Evolutionary conservation across 2,329 filamentous ascomycete genomes (phyloP), one percentile per base, ranked within the genome.

Genomic region (Penicillium psychrosexuale): DNA sequence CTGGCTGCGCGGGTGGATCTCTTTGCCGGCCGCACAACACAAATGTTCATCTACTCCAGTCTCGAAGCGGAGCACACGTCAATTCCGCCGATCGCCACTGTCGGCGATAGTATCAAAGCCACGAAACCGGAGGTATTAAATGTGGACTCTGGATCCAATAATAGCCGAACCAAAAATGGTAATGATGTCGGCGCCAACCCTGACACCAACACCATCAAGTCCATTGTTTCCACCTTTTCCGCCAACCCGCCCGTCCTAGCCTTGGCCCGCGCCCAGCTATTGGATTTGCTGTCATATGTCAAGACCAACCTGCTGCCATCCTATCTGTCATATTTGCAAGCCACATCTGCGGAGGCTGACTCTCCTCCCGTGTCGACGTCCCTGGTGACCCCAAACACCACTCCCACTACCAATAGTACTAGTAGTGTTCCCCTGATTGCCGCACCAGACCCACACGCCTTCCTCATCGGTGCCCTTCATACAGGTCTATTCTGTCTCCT

Each of bases 1-100:
- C 64, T 77, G 37, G 71, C 68, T 49, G 74, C 72, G 8, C 66
- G 71, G 47, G 70, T 76, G 45, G 74, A 78, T 65, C 64, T 78
- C 5, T 65, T 65, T 49, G 59, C 63, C 17, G 67, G 72, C 28
- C 70, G 69, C 12, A 70, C 75, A 51, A 77, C 75, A n/a, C 75
- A 77, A 54, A 64, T 75, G 19, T 66, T 71, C 62, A 28, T 75
- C 17, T 78, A 75, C 53, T 75, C 72, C 24, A 76, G 70, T 51
- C 67, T 76, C 4, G 75, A 78, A 59, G 59, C 57, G 24, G 59
- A 62, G 28, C 51, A 56, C 55, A 62, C 62, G 51, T 63, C 57
- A 57, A 59, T 53, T 30, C 37, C 51, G 47, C 56, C 51, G 53
- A 62, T 64, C 62, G 45, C 19, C 50, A 27, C 58, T 40, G 30